Conservation (phyloP, 495 filamentous ascomycete species). For the Pseudomonodictys pantanalensis region DNA sequence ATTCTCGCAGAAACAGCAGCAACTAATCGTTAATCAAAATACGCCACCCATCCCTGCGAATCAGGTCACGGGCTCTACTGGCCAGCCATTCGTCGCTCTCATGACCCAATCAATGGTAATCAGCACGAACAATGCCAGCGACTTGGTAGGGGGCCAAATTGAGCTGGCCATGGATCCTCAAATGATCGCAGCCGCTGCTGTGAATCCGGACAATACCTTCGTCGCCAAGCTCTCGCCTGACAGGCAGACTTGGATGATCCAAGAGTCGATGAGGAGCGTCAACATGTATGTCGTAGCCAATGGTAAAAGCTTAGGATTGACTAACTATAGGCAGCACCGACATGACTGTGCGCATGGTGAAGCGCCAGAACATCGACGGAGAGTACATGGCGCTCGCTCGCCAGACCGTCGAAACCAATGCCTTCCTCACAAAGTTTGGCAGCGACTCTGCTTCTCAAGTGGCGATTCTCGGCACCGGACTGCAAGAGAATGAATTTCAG, state of each 20-base stretch:
- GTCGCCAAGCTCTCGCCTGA: slow-evolving; percentile 34
- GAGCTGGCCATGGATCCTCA: slow-evolving; percentile 31
- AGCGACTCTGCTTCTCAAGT: slow-evolving; percentile 2
- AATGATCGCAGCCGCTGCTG: slow-evolving; percentile 20
- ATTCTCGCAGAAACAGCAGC: slow-evolving; percentile 35
- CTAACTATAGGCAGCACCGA: slow-evolving; percentile 20
- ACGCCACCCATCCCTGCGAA: slow-evolving; percentile 28
- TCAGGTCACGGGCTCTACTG: slow-evolving; percentile 34
- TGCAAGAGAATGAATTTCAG: slow-evolving; percentile 35
- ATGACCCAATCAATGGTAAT: slow-evolving; percentile 32
- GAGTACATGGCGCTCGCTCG: slow-evolving; percentile 36
- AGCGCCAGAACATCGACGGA: slow-evolving; percentile 32
- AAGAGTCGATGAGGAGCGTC: slow-evolving; percentile 31
- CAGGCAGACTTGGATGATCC: slow-evolving; percentile 34
- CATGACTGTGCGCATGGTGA: slow-evolving; percentile 33
- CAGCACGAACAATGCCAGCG: slow-evolving; percentile 31
- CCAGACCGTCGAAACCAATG: slow-evolving; percentile 33
- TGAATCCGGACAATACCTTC: slow-evolving; percentile 34
- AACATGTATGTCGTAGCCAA: slow-evolving; percentile 21
- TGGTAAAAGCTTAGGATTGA: not conserved
- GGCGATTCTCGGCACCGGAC: slow-evolving; percentile 32
- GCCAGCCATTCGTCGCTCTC: slow-evolving; percentile 34
- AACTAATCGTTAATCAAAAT: slow-evolving; percentile 38
- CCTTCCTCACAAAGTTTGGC: slow-evolving; percentile 28
- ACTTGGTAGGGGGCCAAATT: slow-evolving; percentile 37